Evolutionary conservation across 495 filamentous ascomycete species (phyloP), one percentile per base, ranked within the genome.

Genomic region (Xylaria flabelliformis): DNA sequence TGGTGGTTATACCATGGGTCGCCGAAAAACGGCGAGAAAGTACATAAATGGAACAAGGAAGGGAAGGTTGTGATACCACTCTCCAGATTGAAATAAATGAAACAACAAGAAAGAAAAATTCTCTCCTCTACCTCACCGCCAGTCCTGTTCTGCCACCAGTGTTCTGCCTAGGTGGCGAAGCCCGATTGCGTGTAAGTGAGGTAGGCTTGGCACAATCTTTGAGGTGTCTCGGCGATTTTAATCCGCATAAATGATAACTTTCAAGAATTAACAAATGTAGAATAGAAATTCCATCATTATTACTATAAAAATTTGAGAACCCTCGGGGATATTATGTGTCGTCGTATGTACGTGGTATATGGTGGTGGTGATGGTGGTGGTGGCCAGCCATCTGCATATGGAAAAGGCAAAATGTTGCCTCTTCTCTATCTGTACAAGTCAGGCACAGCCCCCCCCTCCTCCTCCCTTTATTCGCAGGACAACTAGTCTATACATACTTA

Each of bases 171-270:
- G 64, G 64, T 67, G 64, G 64, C 64, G 64, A 67, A 67, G 64
- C 29, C 64, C 64, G 21, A 44, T 36, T 66, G 64, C 46, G 65
- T 67, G 36, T 55, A 67, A 67, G 65, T 67, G 50, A 67, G 24
- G 39, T 39, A 29, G 44, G 42, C 42, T 65, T 46, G 63, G 64
- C 29, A 53, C 8, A 51, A 15, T 21, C 58, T 9, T 19, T 19
- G 17, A 21, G 12, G 5, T 50, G 17, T 8, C 21, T 32, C 42
- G 42, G 63, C 63, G 10, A 42, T 41, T 41, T 34, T 3, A 62
- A 41, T 0, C 0, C 34, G 19, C 59, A 24, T 39, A 41, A 41
- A 62, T 42, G 15, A 7, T 29, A 44, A 26, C 17, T 24, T 13
- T 3, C 4, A 64, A 26, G 1, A 64, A 29, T 63, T 21, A 3